These are phyloP conservation scores for Lantana camara DNA, from an alignment of 257 asterid genomes.

Conservation along the genomic window DNA sequence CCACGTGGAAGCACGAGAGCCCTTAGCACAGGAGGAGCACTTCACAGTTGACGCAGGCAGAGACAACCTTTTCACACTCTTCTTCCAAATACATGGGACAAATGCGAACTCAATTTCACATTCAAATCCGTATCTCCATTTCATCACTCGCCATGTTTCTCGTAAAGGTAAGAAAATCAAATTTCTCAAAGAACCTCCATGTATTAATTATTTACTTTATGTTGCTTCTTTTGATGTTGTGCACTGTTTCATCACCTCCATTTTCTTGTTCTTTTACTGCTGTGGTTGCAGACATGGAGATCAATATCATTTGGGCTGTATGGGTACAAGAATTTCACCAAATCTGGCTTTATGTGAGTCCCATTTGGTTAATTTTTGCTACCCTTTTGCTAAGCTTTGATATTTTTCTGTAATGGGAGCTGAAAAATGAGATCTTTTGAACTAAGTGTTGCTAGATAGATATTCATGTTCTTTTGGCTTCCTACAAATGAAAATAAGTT, in stretches of 20 bases:
- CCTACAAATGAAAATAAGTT: too few species aligned
- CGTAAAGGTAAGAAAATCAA: slow-evolving; percentile 48
- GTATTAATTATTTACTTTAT: background rate
- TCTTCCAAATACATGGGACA: background rate
- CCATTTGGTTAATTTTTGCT: background rate
- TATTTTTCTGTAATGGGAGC: slow-evolving; percentile 9
- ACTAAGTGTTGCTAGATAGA: background rate
- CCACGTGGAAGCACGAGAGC: slow-evolving; percentile 34
- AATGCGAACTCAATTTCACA: slow-evolving; percentile 27
- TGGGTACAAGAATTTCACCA: slow-evolving; percentile 84
- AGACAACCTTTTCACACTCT: background rate
- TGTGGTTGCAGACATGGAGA: slow-evolving; percentile 68
- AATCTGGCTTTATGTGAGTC: slow-evolving; percentile 69
- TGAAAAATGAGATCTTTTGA: background rate
- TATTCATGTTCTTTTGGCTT: too few species aligned
- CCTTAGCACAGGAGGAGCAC: slow-evolving; percentile 13
- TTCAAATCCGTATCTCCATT: slow-evolving; percentile 39
- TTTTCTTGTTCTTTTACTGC: slow-evolving; percentile 12
- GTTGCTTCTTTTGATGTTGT: background rate
- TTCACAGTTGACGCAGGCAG: background rate
- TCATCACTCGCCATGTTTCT: slow-evolving; percentile 64
- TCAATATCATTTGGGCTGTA: slow-evolving; percentile 66
- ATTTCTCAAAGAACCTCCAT: background rate
- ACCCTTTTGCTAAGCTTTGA: background rate
- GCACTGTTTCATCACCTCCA: slow-evolving; percentile 1